Evolutionary conservation across 371 early-diverging fungal genomes (phyloP), one percentile per base, ranked within the genome.

Genomic region (Mucor velutinosus): DNA sequence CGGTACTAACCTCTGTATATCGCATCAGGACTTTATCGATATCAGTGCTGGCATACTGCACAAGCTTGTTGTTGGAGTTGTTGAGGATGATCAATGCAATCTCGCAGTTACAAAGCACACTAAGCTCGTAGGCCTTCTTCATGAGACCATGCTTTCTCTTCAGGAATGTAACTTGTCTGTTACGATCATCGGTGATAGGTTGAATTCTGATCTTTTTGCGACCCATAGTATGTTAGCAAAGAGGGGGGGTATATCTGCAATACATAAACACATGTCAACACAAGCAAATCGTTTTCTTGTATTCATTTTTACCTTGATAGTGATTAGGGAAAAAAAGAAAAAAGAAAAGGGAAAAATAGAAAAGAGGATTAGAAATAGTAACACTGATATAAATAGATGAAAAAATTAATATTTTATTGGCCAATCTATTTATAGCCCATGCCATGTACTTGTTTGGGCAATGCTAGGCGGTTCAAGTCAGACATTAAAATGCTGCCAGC

Each of bases 91-190:
- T 93, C 12, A 97, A 81, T 0, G 93, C 96, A 55, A 99, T 94
- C 77, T 99, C 97, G 78, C 97, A 95, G 72, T 94, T 95, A 82
- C 99, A 99, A 29, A 99, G 89, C 4, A 96, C 94, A 67, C 91
- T 91, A 17, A 99, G 90, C 77, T 99, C 99, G 81, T 95, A 97
- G 1, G 99, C 98, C 80, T 99, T 99, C 83, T 99, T 99, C 94
- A 99, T 96, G 57, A 99, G 85, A 14, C 99, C 99, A 68, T 92
- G 89, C 82, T 99, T 99, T 72, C 99, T 89, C 78, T 99, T 99
- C 64, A 93, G 85, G 81, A 99, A 99, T 11, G 99, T 84, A 49
- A 93, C 94, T 85, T 96, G 96, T 57, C 95, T 87, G 86, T 95
- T 97, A 62, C 97, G 91, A 75, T 97, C 97, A 71, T 96, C 97